Evolutionary conservation across 2,329 filamentous ascomycete genomes (phyloP), one percentile per base, ranked within the genome.

Genomic region (Fusarium chaquense): DNA sequence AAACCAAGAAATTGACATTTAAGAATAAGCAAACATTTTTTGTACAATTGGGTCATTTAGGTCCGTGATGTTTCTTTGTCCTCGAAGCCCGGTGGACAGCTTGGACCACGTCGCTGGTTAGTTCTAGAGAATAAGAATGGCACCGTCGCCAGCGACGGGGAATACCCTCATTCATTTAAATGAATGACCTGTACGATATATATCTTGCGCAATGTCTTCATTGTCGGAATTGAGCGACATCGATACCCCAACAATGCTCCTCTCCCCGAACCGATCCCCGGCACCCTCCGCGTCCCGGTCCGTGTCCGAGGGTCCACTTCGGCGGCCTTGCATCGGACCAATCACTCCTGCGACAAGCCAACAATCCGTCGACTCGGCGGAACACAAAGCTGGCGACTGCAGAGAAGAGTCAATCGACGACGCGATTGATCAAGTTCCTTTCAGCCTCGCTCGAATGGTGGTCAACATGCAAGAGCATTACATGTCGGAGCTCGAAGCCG

Each of bases 391-490:
- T 1, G 24, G 36, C 1, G 8, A 20, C 6, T 4, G 10, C 0
- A n/a, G 38, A 7, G 20, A 36, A 1, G 12, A 35, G 1, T 30
- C 12, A 1, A 41, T 33, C 1, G 46, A 62, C 0, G 32, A 58
- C 0, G 16, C 30, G 12, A 47, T 58, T 1, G 46, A 69, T 3
- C 43, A 58, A 10, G 57, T 69, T 1, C 63, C 72, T 3, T 15
- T 59, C 8, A 47, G 51, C 12, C 28, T 75, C 3, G 66, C 70
- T 3, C 45, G 45, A 8, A 41, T 52, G 5, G 50, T 75, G 0
- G 58, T 73, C 4, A 73, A 72, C 4, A 71, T 76, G 62, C 71
- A 73, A 9, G 63, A 71, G n/a, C 43, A 71, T 10, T 76, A 76
- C 12, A 50, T 41, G 2, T 38, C 60, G 4, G 68, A 74, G 12